Base-by-base conservation (phyloP, 1,284 basidiomycete species). In the Cystobasidium pallidum region DNA sequence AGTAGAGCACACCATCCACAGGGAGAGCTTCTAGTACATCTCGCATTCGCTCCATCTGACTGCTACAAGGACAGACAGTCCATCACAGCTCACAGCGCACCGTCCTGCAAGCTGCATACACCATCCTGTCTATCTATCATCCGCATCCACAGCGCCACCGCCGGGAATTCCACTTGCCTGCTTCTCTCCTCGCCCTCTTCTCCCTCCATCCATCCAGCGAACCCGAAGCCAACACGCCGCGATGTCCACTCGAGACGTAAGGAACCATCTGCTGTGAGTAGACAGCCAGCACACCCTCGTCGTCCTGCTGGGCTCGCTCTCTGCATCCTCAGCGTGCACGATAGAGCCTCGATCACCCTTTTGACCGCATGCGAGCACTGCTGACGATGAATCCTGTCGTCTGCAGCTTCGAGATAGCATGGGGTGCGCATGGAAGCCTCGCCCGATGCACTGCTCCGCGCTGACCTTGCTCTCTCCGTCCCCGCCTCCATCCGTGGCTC, bases 351-450 rank as follows among this genome's bases (percentile, higher is more conserved):
- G 58, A 61, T 61, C 58, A 57, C 32, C 54, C 30, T 39, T n/a
- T 57, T 57, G 28, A 34, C 15, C 1, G 32, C 30, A 21, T 34
- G 54, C 28, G 28, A 13, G 11, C 26, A 45, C 36, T 61, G 30
- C 43, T 17, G 34, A n/a, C 8, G 17, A 17, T 24, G 4, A 4
- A 0, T 43, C 28, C 19, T n/a, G 8, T 43, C 6, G 19, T 32
- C 10, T 61, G 39, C 45, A 64, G 62, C 62, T 70, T 70, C 47
- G 67, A 70, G 57, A 52, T 70, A 61, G 67, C 67, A 70, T 70
- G 67, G 67, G 67, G 67, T 61, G 58, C 28, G 67, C 21, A 1
- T 34, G 2, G 11, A 17, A n/a, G 13, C 45, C 26, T 19, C 32
- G 28, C 62, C n/a, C n/a, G n/a, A n/a, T n/a, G n/a, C n/a, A n/a